Evolutionary conservation across 768 basidiomycete species (phyloP), one percentile per base, ranked within the genome.

Genomic region (Psilocybe azurescens): DNA sequence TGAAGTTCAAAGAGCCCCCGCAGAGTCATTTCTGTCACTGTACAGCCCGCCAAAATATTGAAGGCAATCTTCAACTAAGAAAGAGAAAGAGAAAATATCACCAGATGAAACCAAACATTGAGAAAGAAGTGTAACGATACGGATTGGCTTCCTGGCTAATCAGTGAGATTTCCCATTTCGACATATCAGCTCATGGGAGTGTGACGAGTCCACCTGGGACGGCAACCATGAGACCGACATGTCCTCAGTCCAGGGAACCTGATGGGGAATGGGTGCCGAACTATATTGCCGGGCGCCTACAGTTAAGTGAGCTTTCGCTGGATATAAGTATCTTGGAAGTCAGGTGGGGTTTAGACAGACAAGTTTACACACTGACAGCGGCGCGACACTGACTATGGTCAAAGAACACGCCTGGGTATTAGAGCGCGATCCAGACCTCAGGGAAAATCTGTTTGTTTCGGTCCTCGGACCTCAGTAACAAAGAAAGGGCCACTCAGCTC

Each of bases 211-310:
- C 32, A 5, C 14, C 52, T 32, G 52, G 5, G 52, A 53, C 52
- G 9, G 50, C 11, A 36, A 11, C 33, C 3, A 36, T 47, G 46
- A 47, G 50, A 51, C 48, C 14, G 50, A 16, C 4, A 30, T 50
- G 52, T 53, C 52, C 8, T 18, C 32, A 32, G 33, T 33, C 16
- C 33, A 53, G 33, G 5, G 30, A 24, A 8, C 52, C 9, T 33
- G 52, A 53, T 36, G 52, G 52, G 20, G 38, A 38, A 54, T 3
- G 24, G 18, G 5, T 58, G 64, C 64, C 57, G 60, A 56, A n/a
- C 3, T 36, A 24, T 1, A 55, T 18, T 53, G 39, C 58, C 55
- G 59, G 24, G 63, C 63, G 63, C 63, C 63, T 60, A 64, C 38
- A 53, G 54, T 58, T 30, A 53, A 58, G 30, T 11, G 4, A 7